Base-by-base conservation (phyloP, 331 rosid genomes). In the Malus hybrid region DNA sequence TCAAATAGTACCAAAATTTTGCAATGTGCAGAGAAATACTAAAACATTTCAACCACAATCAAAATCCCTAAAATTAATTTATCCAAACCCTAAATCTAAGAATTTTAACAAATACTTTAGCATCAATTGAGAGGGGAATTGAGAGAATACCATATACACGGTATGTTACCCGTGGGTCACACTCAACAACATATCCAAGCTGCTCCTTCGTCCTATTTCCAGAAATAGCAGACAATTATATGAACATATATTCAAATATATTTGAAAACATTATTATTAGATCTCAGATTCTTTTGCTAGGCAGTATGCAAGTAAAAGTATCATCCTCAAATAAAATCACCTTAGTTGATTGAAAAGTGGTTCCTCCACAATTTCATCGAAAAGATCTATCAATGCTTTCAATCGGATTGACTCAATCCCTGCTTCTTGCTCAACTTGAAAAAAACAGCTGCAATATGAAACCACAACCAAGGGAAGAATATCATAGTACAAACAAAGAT, bases 291-390 rank as follows among this genome's bases (percentile, higher is more conserved):
- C 44, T 11, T 71, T n/a, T 10, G 63, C 8, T 28, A 50, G 46
- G 1, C 13, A 68, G 56, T 11, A n/a, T n/a, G n/a, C n/a, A 28
- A 10, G 46, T 27, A 73, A 36, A 8, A 36, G 44, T 36, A 2
- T 68, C 27, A 32, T 56, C n/a, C 32, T 20, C 11, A 14, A 77
- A 65, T 36, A 59, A 83, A 80, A 59, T 83, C 83, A 94, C 98
- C 98, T 91, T 80, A 94, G 87, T 86, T 91, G 96, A 84, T 94
- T 88, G 83, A 87, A 94, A 81, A 91, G 79, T 31, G 98, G 98
- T n/a, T n/a, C n/a, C 79, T 94, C 98, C 66, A 90, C 83, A 36
- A 94, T 94, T 85, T 90, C 98, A 54, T 88, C 85, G 79, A 91
- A 90, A 75, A 94, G 93, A 89, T 94, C 97, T 48, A 83, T 75